Percentiles rank a stretch among this genome's conserved stretches.
phyloP scores from a whole-genome alignment of 371 early-diverging fungal genomes.

The Circinella umbellata region DNA sequence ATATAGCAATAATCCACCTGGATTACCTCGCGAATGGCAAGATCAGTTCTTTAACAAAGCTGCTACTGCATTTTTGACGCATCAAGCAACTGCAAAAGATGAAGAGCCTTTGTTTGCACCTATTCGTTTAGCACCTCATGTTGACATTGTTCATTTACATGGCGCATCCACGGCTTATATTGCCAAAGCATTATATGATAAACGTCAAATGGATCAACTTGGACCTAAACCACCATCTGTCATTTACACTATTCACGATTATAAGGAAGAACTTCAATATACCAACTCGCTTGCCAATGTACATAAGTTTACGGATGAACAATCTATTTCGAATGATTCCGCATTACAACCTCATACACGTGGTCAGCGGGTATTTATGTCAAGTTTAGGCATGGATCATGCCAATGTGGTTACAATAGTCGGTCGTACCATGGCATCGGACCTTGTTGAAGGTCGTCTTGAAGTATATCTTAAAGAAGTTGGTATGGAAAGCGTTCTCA shows the following conservation, averaged over 20 bases:
- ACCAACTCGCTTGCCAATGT: constrained; percentile 57
- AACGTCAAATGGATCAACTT: constrained; percentile 31
- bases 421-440: constrained; percentile 60
- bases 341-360: constrained; percentile 40
- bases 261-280: constrained; percentile 64
- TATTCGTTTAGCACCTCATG: constrained; percentile 28
- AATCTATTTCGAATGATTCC: neutral
- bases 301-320: constrained; percentile 49
- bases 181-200: constrained; percentile 47
- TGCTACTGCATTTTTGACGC: constrained; percentile 55
- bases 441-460: constrained; percentile 62
- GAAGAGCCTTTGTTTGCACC: constrained; percentile 65
- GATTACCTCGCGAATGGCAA: constrained; percentile 67
- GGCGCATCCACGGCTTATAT: constrained; percentile 69
- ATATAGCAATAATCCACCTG: constrained; percentile 48
- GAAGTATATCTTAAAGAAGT: constrained; percentile 68
- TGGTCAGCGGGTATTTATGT: constrained; percentile 60
- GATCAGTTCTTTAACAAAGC: constrained; percentile 70
- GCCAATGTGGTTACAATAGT: constrained; percentile 67
- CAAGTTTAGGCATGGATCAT: constrained; percentile 61
- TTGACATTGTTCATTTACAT: constrained; percentile 68
- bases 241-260: constrained; percentile 71
- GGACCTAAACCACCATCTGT: constrained; percentile 56
- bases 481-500: constrained; percentile 57
- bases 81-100: constrained; percentile 49